phyloP scores from a whole-genome alignment of 768 basidiomycete species.

The Rhizopogon vulgaris region DNA sequence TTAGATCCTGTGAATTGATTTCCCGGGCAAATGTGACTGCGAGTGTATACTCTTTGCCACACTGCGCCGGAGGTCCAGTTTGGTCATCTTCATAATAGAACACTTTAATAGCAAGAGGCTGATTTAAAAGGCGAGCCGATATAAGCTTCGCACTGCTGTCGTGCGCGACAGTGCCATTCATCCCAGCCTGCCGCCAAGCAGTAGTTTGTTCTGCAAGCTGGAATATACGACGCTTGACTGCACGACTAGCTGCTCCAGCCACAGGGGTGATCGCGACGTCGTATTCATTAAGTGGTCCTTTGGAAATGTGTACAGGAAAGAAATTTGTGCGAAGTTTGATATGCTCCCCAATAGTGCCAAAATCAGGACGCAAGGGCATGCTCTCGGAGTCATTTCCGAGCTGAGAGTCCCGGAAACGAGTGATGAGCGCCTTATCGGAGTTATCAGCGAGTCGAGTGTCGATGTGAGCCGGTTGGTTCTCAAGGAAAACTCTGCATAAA shows the following conservation, averaged over 20 bases:
- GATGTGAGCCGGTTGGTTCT: conserved; percentile 37
- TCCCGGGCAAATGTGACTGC: conserved; percentile 37
- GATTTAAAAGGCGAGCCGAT: conserved; percentile 31
- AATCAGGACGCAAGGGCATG: conserved; percentile 43
- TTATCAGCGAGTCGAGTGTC: conserved; percentile 43
- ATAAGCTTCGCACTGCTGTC: conserved; percentile 42
- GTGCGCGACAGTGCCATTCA: conserved; percentile 39
- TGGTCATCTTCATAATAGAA: conserved; percentile 44
- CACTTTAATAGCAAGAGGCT: conserved; percentile 35
- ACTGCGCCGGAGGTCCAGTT: conserved; percentile 21
- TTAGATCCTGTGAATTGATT: conserved; percentile 37
- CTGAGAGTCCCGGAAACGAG: conserved; percentile 23
- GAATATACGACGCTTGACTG: conserved; percentile 42
- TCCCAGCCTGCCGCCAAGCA: conserved; percentile 36
- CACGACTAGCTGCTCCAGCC: conserved; percentile 24
- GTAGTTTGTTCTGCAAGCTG: conserved; percentile 39
- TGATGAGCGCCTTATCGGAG: conserved; percentile 38
- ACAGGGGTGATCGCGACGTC: conserved; percentile 35
- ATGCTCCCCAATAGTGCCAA: conserved; percentile 34
- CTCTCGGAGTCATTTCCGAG: conserved; percentile 16
- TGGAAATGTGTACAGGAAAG: conserved; percentile 43
- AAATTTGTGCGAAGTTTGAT: conserved; percentile 49
- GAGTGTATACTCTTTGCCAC: conserved; percentile 35
- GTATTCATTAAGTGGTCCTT: conserved; percentile 43
- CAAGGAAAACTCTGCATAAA: conserved; percentile 33